Percentiles rank a stretch among this genome's conserved stretches.
phyloP scores from a whole-genome alignment of 148 eudicot species.

The Chenopodium berlandieri region DNA sequence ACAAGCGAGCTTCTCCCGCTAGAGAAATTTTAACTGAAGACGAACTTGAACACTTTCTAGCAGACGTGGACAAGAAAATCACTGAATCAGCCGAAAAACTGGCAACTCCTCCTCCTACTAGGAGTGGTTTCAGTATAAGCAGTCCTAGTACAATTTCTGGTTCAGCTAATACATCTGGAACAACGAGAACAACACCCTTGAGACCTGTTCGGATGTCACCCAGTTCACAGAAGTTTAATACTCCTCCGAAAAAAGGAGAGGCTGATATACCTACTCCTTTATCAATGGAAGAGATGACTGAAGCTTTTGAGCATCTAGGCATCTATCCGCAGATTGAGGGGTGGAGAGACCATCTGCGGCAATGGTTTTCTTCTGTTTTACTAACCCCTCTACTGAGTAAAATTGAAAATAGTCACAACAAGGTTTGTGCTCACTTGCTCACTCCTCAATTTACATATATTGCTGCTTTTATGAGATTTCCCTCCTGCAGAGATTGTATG shows the following conservation, averaged over 20 bases:
- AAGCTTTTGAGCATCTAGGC: conserved; percentile 74
- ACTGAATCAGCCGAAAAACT: conserved; percentile 68
- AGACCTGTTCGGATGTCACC: conserved; percentile 96
- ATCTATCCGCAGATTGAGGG: conserved; percentile 84
- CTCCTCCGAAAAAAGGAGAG: conserved; percentile 97
- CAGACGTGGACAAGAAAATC: conserved; percentile 76
- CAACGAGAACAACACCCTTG: conserved; percentile 83
- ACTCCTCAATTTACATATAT: background rate
- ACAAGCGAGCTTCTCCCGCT: conserved; percentile 57
- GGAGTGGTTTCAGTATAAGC: conserved; percentile 56
- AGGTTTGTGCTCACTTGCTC: conserved; percentile 40
- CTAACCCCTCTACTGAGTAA: conserved; percentile 71
- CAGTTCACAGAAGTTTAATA: conserved; percentile 80
- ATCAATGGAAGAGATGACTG: conserved; percentile 92
- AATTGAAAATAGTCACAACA: conserved; percentile 75
- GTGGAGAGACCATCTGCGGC: conserved; percentile 91
- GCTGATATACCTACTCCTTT: conserved; percentile 83
- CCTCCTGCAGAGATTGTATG: conserved; percentile 5
- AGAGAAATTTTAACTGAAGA: conserved; percentile 75
- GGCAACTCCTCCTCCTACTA: conserved; percentile 73
- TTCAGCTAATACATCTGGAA: conserved; percentile 71
- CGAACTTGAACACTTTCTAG: conserved; percentile 75
- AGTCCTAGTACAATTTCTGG: conserved; percentile 61
- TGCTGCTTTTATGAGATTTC: conserved; percentile 6
- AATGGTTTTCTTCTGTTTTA: conserved; percentile 88